Evolutionary conservation across 768 basidiomycete genomes (phyloP), one percentile per base, ranked within the genome.

Genomic region (Pisolithus tinctorius): DNA sequence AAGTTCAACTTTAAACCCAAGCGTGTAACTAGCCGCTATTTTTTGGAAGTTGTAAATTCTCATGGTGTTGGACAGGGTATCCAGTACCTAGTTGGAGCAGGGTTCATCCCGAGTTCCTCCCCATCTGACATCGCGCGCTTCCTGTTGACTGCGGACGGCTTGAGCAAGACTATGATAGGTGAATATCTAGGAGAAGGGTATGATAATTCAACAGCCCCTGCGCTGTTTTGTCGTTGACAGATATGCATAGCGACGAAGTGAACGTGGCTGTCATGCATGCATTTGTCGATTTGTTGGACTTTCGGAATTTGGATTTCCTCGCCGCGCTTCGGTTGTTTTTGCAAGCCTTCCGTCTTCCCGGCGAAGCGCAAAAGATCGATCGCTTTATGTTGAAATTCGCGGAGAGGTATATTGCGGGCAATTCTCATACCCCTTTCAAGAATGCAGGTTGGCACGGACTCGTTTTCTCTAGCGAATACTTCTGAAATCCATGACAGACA

Each of bases 1-100:
- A 93, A 92, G 69, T 99, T 99, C 70, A 97, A 98, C 66, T 93
- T 86, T 75, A 98, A 96, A 70, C 94, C 95, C n/a, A 98, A 97
- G 70, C 81, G 84, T 58, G 93, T 94, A 61, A 43, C 84, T 69
- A 2, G 2, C 34, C 37, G 36, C 6, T 13, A 26, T 6, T 37
- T 64, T 26, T 48, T 14, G 17, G 17, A 37, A 23, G 31, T 36
- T 29, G 34, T 17, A 17, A 8, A 30, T 8, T 23, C 16, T 26
- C 16, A 55, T 10, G 53, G 48, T 25, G 39, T 36, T 51, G 27
- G 6, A 20, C 50, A 95, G 93, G 96, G 96, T 14, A 76, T 98
- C 47, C 76, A 87, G 72, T 97, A 91, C 66, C 76, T 98, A 54
- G 67, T 92, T 23, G 90, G 96, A 62, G 77, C 82, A 36, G 94